Percentiles rank a stretch among this genome's conserved stretches.
These are phyloP conservation scores for Tylopilus balloui DNA, from an alignment of 768 basidiomycete genomes.

Conservation along the genomic window DNA sequence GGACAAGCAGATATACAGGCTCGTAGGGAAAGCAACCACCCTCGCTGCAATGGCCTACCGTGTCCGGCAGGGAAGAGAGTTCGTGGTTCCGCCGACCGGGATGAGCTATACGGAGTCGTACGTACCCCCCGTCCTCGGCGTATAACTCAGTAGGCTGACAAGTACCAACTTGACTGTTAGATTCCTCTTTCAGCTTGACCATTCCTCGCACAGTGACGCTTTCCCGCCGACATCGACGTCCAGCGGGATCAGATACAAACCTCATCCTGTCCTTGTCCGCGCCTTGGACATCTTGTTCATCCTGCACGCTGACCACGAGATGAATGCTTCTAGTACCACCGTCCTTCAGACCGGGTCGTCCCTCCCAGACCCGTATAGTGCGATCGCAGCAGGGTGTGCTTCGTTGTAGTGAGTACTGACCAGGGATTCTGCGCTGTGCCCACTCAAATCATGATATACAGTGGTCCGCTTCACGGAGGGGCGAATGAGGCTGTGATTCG, in stretches of 20 bases:
- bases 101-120: conserved; percentile 83
- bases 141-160: neutral
- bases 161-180: conserved; percentile 30
- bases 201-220: conserved; percentile 43
- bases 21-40: conserved; percentile 86
- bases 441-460: conserved; percentile 3
- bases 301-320: conserved; percentile 86
- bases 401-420: conserved; percentile 69
- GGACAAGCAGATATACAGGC: conserved; percentile 89
- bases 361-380: conserved; percentile 86
- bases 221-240: conserved; percentile 30
- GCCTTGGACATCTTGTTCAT: conserved; percentile 87
- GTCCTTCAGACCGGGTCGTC: conserved; percentile 87
- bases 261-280: conserved; percentile 81
- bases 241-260: conserved; percentile 59
- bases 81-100: conserved; percentile 78
- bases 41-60: conserved; percentile 96
- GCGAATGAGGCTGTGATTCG: conserved; percentile 94
- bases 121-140: neutral
- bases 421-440: neutral
- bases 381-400: conserved; percentile 84
- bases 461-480: conserved; percentile 50
- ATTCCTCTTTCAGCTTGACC: conserved; percentile 90
- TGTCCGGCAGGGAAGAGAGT: conserved; percentile 83
- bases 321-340: conserved; percentile 83